Evolutionary conservation across 2,329 filamentous ascomycete species (phyloP).

Genomic region (Knufia fluminis): DNA sequence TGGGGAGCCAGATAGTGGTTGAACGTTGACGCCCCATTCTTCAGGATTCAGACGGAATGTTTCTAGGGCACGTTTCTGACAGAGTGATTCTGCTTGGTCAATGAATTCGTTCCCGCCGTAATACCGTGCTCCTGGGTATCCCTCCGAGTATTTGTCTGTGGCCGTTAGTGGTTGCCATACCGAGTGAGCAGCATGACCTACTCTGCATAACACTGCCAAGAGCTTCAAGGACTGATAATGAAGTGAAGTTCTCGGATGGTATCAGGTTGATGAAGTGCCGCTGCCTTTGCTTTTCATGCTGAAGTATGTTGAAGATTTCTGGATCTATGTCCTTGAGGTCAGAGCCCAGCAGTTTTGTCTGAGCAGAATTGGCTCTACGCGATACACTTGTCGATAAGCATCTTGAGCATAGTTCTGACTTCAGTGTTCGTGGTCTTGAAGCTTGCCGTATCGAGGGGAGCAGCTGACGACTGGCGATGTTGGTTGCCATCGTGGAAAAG

Average conservation of each 20-base stretch:
- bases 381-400: slow-evolving; percentile 1
- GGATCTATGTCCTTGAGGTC: slow-evolving; percentile 79
- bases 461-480: not conserved
- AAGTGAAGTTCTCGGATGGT: slow-evolving; percentile 98
- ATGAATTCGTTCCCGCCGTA: slow-evolving; percentile 99
- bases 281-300: slow-evolving; percentile 66
- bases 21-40: slow-evolving; percentile 96
- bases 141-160: slow-evolving; percentile 90
- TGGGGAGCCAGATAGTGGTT: slow-evolving; percentile 68
- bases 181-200: slow-evolving; percentile 2
- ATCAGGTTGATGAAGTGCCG: slow-evolving; percentile 98
- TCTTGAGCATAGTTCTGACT: not conserved
- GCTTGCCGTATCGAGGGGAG: not conserved
- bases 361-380: not conserved
- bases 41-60: slow-evolving; percentile 77
- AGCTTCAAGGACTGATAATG: slow-evolving; percentile 93
- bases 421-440: not conserved
- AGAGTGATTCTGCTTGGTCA: slow-evolving; percentile 87
- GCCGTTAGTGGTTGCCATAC: not conserved
- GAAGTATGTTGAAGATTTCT: slow-evolving; percentile 75
- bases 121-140: slow-evolving; percentile 95
- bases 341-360: slow-evolving; percentile 65
- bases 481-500: slow-evolving; percentile 1
- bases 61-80: slow-evolving; percentile 85
- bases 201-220: slow-evolving; percentile 86